phyloP scores from a whole-genome alignment of 306 rosid species.

The Corylus americana region DNA sequence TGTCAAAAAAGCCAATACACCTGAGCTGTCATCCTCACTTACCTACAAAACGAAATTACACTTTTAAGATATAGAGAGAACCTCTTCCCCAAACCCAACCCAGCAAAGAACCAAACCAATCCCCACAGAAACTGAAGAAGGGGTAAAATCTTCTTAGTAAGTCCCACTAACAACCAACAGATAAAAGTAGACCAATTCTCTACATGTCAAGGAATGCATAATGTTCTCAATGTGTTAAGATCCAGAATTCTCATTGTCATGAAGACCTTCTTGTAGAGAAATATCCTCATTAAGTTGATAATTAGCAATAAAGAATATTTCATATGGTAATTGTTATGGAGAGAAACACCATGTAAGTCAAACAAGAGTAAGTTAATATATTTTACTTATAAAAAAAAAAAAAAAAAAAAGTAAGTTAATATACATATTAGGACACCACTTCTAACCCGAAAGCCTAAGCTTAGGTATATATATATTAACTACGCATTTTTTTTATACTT shows the following conservation, averaged over 20 bases:
- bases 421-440: too few species aligned
- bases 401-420: too few species aligned
- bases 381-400: too few species aligned
- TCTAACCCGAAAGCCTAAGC: too few species aligned
- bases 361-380: too few species aligned
- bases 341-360: too few species aligned
- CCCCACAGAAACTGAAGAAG: background rate
- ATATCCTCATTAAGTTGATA: background rate
- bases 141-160: background rate
- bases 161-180: background rate
- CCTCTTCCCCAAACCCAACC: background rate
- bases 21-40: constrained; percentile 18
- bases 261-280: background rate
- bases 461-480: too few species aligned
- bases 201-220: background rate
- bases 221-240: background rate
- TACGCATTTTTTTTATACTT: too few species aligned
- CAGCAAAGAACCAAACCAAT: background rate
- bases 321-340: background rate
- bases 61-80: constrained; percentile 11
- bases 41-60: constrained; percentile 26
- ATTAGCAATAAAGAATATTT: constrained; percentile 3
- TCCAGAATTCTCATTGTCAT: background rate
- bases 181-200: background rate
- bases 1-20: constrained; percentile 16